Base-by-base conservation (phyloP, 2,329 filamentous ascomycete genomes). In the Aspergillus uvarum region DNA sequence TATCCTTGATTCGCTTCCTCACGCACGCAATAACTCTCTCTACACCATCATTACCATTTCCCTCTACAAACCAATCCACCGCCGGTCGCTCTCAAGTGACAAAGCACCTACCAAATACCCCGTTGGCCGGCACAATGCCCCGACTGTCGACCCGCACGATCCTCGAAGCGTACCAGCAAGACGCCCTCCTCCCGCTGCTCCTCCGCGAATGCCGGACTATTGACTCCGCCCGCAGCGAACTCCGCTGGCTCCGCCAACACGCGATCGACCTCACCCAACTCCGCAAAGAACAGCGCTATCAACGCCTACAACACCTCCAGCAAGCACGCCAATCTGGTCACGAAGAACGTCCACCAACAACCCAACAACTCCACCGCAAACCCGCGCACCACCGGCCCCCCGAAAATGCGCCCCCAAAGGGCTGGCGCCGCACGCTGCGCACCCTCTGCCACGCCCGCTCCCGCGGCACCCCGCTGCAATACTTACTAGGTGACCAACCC, bases 401-500 rank as follows among this genome's bases (percentile, higher is more conserved):
- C n/a, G 54, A 24, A 5, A 7, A 56, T 21, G 16, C 21, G 11
- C 35, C 63, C 51, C 51, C 14, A 44, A 44, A 61, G 7, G 64
- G 67, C 64, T 72, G 71, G 72, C 72, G 64, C 47, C 64, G 59
- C 50, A 60, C 72, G 4, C 66, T 83, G 21, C 67, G 63, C 51
- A 63, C 58, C 3, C 74, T 79, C 69, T 82, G 77, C 56, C 54
- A 55, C 21, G 66, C 72, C 50, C 78, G 86, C 60, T 77, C 81
- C 3, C 74, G 66, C n/a, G 92, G 92, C 1, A 84, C 87, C 59
- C 95, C 95, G 1, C 77, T 99, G 35, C 95, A 98, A 74, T 98
- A 98, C 72, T 83, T 98, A 22, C 79, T 99, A 1, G 92, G 92
- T 3, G 87, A 88, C 5, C 92, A 97, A 73, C 95, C 89, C 1